Conservation (phyloP, 306 rosid species). For the Sicyos edulis region DNA sequence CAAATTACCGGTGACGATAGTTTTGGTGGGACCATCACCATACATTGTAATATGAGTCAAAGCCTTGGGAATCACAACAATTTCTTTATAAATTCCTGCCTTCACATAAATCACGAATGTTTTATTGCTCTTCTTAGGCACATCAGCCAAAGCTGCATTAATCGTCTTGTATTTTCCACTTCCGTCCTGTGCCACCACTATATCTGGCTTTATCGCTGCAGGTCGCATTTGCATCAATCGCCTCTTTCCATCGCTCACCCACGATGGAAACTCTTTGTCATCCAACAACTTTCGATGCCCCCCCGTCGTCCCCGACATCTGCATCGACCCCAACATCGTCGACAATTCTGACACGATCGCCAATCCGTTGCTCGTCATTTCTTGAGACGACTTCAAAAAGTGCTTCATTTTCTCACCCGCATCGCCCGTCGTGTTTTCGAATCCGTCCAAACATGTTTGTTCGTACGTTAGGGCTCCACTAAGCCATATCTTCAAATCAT, state of each 20-base stretch:
- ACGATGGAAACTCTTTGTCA: conserved; percentile 22
- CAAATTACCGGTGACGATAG: conserved; percentile 28
- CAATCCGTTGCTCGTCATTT: conserved; percentile 40
- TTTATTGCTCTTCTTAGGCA: conserved; percentile 27
- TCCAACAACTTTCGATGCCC: conserved; percentile 26
- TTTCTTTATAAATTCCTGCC: conserved; percentile 41
- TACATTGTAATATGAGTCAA: conserved; percentile 30
- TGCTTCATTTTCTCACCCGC: conserved; percentile 34
- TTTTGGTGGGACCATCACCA: conserved; percentile 53
- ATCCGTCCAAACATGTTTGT: conserved; percentile 44
- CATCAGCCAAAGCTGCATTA: conserved; percentile 30
- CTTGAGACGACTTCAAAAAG: conserved; percentile 25
- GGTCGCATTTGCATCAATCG: conserved; percentile 12
- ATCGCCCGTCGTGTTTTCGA: conserved; percentile 29
- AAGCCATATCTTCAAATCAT: conserved; percentile 46
- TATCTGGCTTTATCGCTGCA: conserved; percentile 12
- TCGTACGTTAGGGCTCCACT: conserved; percentile 38
- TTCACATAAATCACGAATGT: conserved; percentile 48
- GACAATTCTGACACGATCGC: conserved; percentile 31
- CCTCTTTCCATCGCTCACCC: conserved; percentile 31
- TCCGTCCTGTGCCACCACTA: conserved; percentile 47
- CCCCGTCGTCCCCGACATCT: background rate
- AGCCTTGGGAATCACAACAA: conserved; percentile 1
- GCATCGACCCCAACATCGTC: background rate
- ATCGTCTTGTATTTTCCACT: conserved; percentile 40